phyloP scores from a whole-genome alignment of 805 yeast genomes.

The Candida takata region DNA sequence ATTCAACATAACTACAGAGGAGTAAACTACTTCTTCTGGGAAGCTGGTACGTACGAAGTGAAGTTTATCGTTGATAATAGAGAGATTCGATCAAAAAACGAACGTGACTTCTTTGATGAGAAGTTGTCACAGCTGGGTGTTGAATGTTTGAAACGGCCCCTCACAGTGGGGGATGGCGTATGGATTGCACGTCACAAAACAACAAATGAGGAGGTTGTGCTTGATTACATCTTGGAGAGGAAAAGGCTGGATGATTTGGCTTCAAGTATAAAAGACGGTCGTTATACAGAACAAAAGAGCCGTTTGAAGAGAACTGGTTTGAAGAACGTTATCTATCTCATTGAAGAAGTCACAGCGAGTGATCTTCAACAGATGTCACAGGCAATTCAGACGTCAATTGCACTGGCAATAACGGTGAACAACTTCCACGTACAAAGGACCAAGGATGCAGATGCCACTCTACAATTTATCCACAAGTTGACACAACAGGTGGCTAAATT shows the following conservation, averaged over 20 bases:
- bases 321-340: slow-evolving; percentile 59
- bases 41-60: slow-evolving; percentile 49
- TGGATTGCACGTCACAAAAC: slow-evolving; percentile 75
- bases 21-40: slow-evolving; percentile 45
- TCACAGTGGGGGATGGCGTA: slow-evolving; percentile 79
- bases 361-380: slow-evolving; percentile 44
- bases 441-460: slow-evolving; percentile 67
- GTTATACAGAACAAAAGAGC: slow-evolving; percentile 81
- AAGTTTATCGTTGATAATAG: slow-evolving; percentile 69
- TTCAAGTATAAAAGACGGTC: slow-evolving; percentile 75
- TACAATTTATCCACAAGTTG: slow-evolving; percentile 45
- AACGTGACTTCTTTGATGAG: slow-evolving; percentile 62
- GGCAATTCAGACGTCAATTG: slow-evolving; percentile 69
- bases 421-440: slow-evolving; percentile 65
- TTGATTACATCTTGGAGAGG: slow-evolving; percentile 84
- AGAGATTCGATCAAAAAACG: slow-evolving; percentile 63
- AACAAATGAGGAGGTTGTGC: slow-evolving; percentile 55
- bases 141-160: slow-evolving; percentile 43
- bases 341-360: slow-evolving; percentile 63
- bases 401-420: slow-evolving; percentile 59
- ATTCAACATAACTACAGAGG: slow-evolving; percentile 1
- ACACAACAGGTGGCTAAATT: slow-evolving; percentile 36
- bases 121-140: slow-evolving; percentile 46
- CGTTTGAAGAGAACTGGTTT: slow-evolving; percentile 68
- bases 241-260: slow-evolving; percentile 85